Evolutionary conservation across 306 rosid genomes (phyloP), one percentile per base, ranked within the genome.

Genomic region (Rubus idaeus): DNA sequence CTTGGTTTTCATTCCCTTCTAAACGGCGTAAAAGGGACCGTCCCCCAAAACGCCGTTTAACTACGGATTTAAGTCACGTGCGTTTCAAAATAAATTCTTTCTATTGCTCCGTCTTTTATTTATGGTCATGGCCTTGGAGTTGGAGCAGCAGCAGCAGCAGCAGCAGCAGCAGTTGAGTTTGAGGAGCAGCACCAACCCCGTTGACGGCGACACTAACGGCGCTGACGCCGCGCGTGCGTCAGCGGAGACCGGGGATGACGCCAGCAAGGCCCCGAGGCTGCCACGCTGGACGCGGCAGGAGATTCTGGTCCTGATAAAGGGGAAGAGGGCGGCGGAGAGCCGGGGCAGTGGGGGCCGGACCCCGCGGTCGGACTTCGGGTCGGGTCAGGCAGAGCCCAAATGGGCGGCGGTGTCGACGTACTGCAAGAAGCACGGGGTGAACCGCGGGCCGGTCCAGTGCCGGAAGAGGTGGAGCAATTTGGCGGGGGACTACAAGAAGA

Each of bases 281-380:
- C 99, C 99, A 0, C 94, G 99, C 2, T 96, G 98, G 99, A 92
- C 99, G 9, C 79, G 98, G 53, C 96, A 96, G 81, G 99, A 96
- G 85, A 96, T 96, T 81, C 84, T 96, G 60, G 98, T 96, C 0
- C 86, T 96, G 18, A 96, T 96, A 57, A 95, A 91, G 74, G 99
- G 98, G 1, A 96, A 96, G 79, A 68, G 87, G 26, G 97, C 87
- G 4, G 97, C 98, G 1, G 99, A 96, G 87, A 89, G 78, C 61
- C 84, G 89, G 80, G 88, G 82, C 65, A 84, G 88, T 11, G 79
- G 97, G 8, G 89, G 90, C 1, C 81, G 98, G 10, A 75, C 82
- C 0, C 53, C 85, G 5, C 83, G 88, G 8, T 77, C 87, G 40
- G 90, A 90, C 9, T 81, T 86, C 44, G 96, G 96, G 62, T 85